Base-by-base conservation (phyloP, 257 asterid genomes). In the Rhazya stricta region DNA sequence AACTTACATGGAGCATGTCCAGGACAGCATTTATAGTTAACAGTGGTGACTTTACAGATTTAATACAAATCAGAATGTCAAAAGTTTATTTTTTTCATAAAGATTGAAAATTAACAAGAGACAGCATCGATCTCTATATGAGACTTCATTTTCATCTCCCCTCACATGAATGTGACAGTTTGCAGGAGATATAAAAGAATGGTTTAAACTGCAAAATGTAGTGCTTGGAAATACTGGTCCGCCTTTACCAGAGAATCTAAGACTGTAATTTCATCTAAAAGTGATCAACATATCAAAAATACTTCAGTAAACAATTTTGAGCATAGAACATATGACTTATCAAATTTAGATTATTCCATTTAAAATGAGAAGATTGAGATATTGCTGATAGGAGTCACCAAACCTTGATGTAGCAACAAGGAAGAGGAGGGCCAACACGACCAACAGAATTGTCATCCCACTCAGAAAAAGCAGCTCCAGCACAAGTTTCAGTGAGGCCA, bases 361-460 rank as follows among this genome's bases (percentile, higher is more conserved):
- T 1, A 46, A 65, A 37, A 3, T 23, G 39, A 43, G 60, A 74
- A 27, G 9, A 25, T 43, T 43, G 8, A 30, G 45, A 48, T 6
- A 71, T 6, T 18, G 53, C 51, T 25, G 21, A 16, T 25, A 46
- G 1, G 32, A 58, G 10, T 78, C 72, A 60, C 67, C 80, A 78
- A 75, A 93, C 98, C 98, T 93, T 93, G 78, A 93, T 85, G 76
- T 87, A 93, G 82, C 88, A 78, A 83, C 96, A 91, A 84, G 98
- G 96, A 80, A 93, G 91, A 77, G 98, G 98, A 80, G 98, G 98
- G 46, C 98, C 98, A 74, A 91, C 98, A 77, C 97, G 96, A 60
- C 97, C 98, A 69, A 93, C 92, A 75, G 94, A 89, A 79, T 73
- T 74, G 80, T 93, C 98, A 54, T 93, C 98, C 75, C 77, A 77